Evolutionary conservation across 257 asterid genomes (phyloP).

Genomic region (Solanum chiquidenum): DNA sequence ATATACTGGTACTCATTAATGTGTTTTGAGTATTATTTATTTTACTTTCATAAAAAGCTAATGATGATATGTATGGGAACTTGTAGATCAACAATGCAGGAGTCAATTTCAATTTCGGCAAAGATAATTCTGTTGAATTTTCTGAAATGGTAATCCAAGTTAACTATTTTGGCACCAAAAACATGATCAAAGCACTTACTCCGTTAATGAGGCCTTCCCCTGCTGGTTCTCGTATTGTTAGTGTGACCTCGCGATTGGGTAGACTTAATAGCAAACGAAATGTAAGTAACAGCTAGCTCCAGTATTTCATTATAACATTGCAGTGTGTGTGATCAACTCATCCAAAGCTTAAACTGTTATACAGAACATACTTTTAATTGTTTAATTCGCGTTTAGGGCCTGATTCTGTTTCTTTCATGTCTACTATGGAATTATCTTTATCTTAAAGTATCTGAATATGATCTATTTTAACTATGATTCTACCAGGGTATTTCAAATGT

Average conservation of each 20-base stretch:
- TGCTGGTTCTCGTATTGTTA: constrained; percentile 74
- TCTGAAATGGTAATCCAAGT: constrained; percentile 62
- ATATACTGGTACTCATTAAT: constrained; percentile 46
- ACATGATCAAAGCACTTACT: constrained; percentile 57
- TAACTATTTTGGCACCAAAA: constrained; percentile 80
- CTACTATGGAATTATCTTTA: too few relatives aligned
- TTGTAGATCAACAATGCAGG: constrained; percentile 88
- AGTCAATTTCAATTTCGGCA: constrained; percentile 63
- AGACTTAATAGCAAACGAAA: constrained; percentile 70
- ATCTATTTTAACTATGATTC: background rate
- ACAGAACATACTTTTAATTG: too few relatives aligned
- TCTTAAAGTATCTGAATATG: too few relatives aligned
- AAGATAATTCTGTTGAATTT: constrained; percentile 60
- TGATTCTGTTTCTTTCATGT: background rate
- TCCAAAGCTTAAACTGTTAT: too few relatives aligned
- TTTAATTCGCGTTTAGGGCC: background rate
- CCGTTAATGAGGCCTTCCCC: constrained; percentile 67
- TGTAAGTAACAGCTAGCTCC: constrained; percentile 14
- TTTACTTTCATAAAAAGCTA: background rate
- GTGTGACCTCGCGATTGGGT: constrained; percentile 70
- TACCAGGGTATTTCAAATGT: constrained; percentile 60
- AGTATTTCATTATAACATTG: background rate
- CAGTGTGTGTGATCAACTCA: background rate
- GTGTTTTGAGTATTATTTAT: background rate
- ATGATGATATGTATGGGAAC: background rate